Evolutionary conservation across 2,329 filamentous ascomycete species (phyloP).

Genomic region (Talaromyces sp.): DNA sequence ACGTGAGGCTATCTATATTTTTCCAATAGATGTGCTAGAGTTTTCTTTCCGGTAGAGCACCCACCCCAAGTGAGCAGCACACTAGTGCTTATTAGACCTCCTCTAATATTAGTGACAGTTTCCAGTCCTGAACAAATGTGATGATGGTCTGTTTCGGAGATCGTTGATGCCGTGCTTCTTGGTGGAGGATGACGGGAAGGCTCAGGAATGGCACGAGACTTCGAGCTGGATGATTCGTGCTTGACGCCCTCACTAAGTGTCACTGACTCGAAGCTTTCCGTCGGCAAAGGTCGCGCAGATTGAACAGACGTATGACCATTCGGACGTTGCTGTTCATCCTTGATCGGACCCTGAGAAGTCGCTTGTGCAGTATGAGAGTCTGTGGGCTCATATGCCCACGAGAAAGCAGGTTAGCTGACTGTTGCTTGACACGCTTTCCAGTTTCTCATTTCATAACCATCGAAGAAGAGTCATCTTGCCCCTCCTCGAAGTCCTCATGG

Average conservation of each 20-base stretch:
- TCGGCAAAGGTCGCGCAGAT: no score
- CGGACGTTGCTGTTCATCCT: no score
- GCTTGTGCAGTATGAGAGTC: no score
- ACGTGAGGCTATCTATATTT: no score
- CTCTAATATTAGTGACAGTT: background rate
- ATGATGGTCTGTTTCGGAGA: no score
- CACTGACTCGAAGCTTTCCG: no score
- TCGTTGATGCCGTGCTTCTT: background rate
- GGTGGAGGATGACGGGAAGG: background rate
- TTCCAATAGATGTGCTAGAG: background rate
- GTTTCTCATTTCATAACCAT: background rate
- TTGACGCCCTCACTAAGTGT: no score
- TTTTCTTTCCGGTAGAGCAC: background rate
- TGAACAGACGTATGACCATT: no score
- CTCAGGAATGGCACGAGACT: no score
- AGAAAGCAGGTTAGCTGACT: background rate
- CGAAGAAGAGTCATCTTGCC: background rate
- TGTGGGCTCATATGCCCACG: background rate
- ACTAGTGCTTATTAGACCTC: background rate
- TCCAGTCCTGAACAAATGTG: background rate
- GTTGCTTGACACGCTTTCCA: background rate
- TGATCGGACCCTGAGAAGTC: no score
- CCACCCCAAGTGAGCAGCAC: background rate
- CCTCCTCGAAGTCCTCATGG: background rate
- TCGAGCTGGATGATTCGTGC: no score